Base-by-base conservation (phyloP, 2,329 filamentous ascomycete species). In the Cladosporium sp. region DNA sequence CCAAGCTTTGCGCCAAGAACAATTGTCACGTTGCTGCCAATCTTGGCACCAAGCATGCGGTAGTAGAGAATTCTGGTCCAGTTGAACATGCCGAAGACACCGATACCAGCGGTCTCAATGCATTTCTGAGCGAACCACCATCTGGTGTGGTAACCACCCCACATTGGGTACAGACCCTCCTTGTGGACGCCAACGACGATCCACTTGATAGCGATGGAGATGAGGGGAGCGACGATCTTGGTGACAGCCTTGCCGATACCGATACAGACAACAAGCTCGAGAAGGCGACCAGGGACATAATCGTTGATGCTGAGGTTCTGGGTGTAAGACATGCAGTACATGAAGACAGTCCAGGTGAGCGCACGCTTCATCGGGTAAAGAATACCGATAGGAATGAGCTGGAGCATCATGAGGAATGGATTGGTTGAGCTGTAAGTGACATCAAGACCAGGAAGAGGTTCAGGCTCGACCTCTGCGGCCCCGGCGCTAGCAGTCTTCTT, bases 101-200 rank as follows among this genome's bases (percentile, higher is more conserved):
- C 77, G 57, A 64, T 59, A 13, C 77, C 78, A 50, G 69, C 71
- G 11, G 79, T 64, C 30, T 70, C 68, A 3, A 77, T 66, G 16
- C 73, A 72, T 64, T 81, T 81, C 58, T 81, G 73, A 1, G 74
- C 72, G 49, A 81, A 56, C 78, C 78, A 82, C 78, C 78, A 82
- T 7, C 76, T 69, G 0, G 76, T 80, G 59, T 81, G 78, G 57
- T 80, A 81, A 1, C 60, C 53, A 1, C 77, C 77, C 78, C 78
- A 82, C 78, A 82, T 82, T 2, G 78, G 78, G 56, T 77, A 80
- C 2, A 79, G 59, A 0, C 78, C 78, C 58, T 77, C 71, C 30
- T 66, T 68, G 58, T 78, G 75, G 1, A 71, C 70, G 9, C 78
- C 78, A 36, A 81, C 75, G 45, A 81, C 67, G 5, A 75, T 38